These are phyloP conservation scores for Lupinus albus DNA, from an alignment of 306 rosid species.

Conservation along the genomic window DNA sequence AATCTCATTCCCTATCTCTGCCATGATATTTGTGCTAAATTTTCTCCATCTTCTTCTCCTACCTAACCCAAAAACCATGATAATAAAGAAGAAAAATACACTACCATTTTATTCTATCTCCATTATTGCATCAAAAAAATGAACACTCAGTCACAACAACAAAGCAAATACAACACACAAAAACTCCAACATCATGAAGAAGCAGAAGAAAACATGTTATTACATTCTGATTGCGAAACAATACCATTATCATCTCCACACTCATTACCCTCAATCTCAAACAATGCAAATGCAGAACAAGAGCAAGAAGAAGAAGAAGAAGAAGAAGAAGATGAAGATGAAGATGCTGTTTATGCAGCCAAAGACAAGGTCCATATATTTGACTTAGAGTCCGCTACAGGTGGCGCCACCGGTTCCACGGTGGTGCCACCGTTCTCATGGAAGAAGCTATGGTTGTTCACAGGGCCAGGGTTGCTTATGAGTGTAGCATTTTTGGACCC, in stretches of 20 bases:
- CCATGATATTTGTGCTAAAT: conserved; percentile 36
- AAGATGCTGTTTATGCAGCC: conserved; percentile 36
- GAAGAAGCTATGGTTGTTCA: conserved; percentile 73
- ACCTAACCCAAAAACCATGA: not conserved
- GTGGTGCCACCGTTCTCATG: conserved; percentile 62
- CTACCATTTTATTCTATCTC: not conserved
- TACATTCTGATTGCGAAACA: conserved; percentile 40
- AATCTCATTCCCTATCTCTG: conserved; percentile 29
- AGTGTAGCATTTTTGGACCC: conserved; percentile 81
- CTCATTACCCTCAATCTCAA: not conserved
- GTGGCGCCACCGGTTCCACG: not conserved
- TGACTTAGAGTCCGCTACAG: conserved; percentile 37
- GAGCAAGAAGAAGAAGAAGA: too few relatives aligned
- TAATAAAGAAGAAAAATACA: conserved; percentile 17
- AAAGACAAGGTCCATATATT: conserved; percentile 53
- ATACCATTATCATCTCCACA: conserved; percentile 36
- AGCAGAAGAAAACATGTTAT: conserved; percentile 37
- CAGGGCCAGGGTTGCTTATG: conserved; percentile 78
- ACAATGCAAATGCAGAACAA: not conserved
- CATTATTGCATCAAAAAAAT: conserved; percentile 34
- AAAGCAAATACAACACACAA: not conserved
- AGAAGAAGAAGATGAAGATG: too few relatives aligned
- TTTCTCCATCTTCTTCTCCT: conserved; percentile 46
- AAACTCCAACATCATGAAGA: not conserved
- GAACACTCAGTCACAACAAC: conserved; percentile 33